phyloP scores from a whole-genome alignment of 148 eudicot genomes.

The Vaccinium darrowii region DNA sequence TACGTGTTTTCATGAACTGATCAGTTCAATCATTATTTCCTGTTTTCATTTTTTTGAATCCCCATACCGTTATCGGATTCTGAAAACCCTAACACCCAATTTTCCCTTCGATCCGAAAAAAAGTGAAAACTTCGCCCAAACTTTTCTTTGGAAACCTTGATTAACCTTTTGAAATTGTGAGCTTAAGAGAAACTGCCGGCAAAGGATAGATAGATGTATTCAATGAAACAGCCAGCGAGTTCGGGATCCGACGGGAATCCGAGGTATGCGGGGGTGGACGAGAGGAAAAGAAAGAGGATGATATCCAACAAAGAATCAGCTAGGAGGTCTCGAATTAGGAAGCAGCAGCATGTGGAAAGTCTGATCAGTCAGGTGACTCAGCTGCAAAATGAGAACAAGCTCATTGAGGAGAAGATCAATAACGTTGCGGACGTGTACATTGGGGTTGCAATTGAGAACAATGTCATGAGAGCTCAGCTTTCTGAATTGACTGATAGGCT shows the following conservation, averaged over 20 bases:
- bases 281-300: slow-evolving; percentile 79
- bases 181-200: background rate
- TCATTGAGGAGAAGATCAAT: slow-evolving; percentile 41
- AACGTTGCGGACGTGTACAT: slow-evolving; percentile 34
- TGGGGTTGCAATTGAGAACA: slow-evolving; percentile 57
- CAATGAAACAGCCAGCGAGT: slow-evolving; percentile 43
- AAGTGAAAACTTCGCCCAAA: background rate
- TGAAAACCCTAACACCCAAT: slow-evolving; percentile 13
- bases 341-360: slow-evolving; percentile 71
- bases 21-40: background rate
- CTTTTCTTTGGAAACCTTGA: background rate
- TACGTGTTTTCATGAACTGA: slow-evolving; percentile 67
- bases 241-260: slow-evolving; percentile 54
- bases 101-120: background rate
- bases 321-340: slow-evolving; percentile 71
- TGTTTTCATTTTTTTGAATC: background rate
- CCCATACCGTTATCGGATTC: background rate
- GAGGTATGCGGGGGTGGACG: slow-evolving; percentile 50
- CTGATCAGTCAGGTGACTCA: slow-evolving; percentile 43
- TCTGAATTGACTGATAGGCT: slow-evolving; percentile 72
- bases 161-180: background rate
- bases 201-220: slow-evolving; percentile 20
- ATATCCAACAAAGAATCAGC: slow-evolving; percentile 88
- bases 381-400: slow-evolving; percentile 47
- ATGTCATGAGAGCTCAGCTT: slow-evolving; percentile 69